phyloP scores from a whole-genome alignment of 768 basidiomycete genomes.

The Mrakia frigida region DNA sequence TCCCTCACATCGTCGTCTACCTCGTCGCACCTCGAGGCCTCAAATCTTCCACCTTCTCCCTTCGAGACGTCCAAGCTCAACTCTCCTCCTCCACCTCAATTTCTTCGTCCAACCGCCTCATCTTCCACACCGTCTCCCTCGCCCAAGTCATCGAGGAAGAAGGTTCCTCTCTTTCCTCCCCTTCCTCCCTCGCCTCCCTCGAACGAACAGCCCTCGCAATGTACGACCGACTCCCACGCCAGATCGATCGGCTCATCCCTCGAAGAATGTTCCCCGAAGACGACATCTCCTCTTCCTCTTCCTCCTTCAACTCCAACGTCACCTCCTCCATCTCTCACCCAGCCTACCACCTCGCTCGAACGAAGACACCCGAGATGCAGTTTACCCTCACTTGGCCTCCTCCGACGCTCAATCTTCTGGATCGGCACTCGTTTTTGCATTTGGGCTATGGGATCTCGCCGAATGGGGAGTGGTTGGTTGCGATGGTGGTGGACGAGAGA shows the following conservation, averaged over 20 bases:
- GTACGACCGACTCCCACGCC: conserved; percentile 63
- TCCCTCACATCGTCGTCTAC: conserved; percentile 59
- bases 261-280: conserved; percentile 50
- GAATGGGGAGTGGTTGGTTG: conserved; percentile 71
- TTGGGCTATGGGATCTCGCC: conserved; percentile 64
- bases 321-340: conserved; percentile 60
- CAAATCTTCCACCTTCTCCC: conserved; percentile 57
- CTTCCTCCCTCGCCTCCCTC: conserved; percentile 49
- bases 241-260: conserved; percentile 59
- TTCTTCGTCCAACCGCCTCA: conserved; percentile 48
- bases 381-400: conserved; percentile 48
- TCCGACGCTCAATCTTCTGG: conserved; percentile 52
- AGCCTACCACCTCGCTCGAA: conserved; percentile 59
- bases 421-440: conserved; percentile 63
- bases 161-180: conserved; percentile 34
- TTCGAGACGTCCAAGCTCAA: conserved; percentile 50
- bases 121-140: conserved; percentile 72
- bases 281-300: conserved; percentile 28
- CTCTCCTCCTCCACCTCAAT: conserved; percentile 18
- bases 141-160: conserved; percentile 50
- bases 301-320: conserved; percentile 34
- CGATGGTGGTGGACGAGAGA: conserved; percentile 68
- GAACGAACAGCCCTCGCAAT: conserved; percentile 55
- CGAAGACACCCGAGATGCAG: conserved; percentile 42
- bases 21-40: conserved; percentile 59